phyloP scores from a whole-genome alignment of 1,284 basidiomycete species.

The Sparassis latifolia region DNA sequence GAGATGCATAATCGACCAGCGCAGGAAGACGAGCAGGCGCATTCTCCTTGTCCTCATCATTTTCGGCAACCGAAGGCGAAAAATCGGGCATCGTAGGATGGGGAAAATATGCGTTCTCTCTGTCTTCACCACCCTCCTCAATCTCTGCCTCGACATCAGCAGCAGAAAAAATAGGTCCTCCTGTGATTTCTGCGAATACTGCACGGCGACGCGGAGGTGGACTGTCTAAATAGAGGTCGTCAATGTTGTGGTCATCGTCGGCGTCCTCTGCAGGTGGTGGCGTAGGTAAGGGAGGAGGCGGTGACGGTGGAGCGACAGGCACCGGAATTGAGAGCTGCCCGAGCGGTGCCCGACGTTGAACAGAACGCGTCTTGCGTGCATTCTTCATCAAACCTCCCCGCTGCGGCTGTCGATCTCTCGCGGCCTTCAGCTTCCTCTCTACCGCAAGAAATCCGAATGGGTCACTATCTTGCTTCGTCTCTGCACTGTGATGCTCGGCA shows the following conservation, averaged over 20 bases:
- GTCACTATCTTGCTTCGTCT: conserved; percentile 22
- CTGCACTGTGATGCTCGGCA: conserved; percentile 3
- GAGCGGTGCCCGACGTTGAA: too few species aligned
- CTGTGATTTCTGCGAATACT: background rate
- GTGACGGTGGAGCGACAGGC: conserved; percentile 1
- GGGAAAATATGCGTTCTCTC: too few species aligned
- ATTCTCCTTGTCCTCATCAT: conserved; percentile 17
- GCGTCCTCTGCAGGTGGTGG: conserved; percentile 8
- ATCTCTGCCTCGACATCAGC: too few species aligned
- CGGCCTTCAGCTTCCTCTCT: conserved; percentile 31
- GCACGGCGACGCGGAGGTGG: background rate
- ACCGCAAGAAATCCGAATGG: conserved; percentile 39
- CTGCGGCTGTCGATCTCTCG: conserved; percentile 6
- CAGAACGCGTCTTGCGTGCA: background rate
- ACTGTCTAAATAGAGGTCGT: conserved; percentile 18
- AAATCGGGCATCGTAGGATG: background rate
- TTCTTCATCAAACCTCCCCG: conserved; percentile 2
- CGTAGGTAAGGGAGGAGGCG: conserved; percentile 8
- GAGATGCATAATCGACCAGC: background rate
- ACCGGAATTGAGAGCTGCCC: too few species aligned
- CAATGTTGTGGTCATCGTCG: conserved; percentile 16
- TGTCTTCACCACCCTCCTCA: too few species aligned
- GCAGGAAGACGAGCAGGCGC: conserved; percentile 1
- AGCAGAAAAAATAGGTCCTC: too few species aligned
- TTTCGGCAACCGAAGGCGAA: background rate